Conservation (phyloP, 176 grass and related monocot species). For the Secale cereale region DNA sequence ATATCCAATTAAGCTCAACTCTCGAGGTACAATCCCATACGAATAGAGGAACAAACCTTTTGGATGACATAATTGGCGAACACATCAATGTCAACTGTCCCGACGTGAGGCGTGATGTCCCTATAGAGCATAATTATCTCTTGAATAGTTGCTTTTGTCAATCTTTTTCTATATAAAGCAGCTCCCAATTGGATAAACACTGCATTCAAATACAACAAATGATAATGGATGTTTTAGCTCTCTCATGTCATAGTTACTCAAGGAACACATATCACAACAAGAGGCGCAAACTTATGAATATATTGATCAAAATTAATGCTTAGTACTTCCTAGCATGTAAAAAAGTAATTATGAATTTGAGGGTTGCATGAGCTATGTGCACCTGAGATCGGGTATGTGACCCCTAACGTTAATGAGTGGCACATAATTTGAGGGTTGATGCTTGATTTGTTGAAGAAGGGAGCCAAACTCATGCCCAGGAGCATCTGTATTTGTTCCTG, state of each 20-base stretch:
- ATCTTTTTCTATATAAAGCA: conserved; percentile 38
- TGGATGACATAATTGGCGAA: conserved; percentile 54
- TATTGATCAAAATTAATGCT: background rate
- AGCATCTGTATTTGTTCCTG: background rate
- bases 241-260: background rate
- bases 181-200: conserved; percentile 27
- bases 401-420: conserved; percentile 29
- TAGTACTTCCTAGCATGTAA: background rate
- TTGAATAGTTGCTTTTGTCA: conserved; percentile 30
- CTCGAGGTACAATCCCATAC: background rate
- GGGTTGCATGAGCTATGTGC: background rate
- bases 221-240: background rate
- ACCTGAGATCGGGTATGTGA: conserved; percentile 40
- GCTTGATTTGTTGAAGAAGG: background rate
- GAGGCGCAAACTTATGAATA: background rate
- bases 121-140: conserved; percentile 46
- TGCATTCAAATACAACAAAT: conserved; percentile 13
- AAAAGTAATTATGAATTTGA: background rate
- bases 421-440: background rate
- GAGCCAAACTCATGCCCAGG: background rate
- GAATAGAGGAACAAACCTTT: conserved; percentile 37
- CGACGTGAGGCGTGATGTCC: conserved; percentile 28
- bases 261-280: background rate
- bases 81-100: conserved; percentile 17
- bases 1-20: background rate